Base-by-base conservation (phyloP, 768 basidiomycete species). In the Mycena vulgaris region DNA sequence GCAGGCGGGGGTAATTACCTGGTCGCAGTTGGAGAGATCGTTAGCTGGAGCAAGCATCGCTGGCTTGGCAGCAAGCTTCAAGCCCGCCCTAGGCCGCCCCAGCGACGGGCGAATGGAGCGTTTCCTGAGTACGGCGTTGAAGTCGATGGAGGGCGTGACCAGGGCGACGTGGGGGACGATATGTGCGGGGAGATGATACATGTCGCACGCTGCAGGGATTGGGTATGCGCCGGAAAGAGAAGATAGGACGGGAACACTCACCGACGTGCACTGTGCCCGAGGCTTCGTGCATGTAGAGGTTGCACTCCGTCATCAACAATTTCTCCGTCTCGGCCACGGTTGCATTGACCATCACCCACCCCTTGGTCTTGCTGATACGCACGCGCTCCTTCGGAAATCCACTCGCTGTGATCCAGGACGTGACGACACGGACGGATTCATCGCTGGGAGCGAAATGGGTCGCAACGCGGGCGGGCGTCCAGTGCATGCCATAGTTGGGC, bases 401-500 rank as follows among this genome's bases (percentile, higher is more conserved):
- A 23, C 77, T 78, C 11, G 78, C 79, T 23, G 77, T 64, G 2
- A 90, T 76, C 88, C 88, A 89, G 9, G 76, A 71, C 14, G 70
- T 79, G 25, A 89, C 87, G 8, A 82, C 72, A 14, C 79, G 72
- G 42, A 88, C 77, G 14, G 86, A 80, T 33, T 86, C 84, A 11
- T 68, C 65, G 30, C 79, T 81, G 21, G 88, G 86, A 2, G 85
- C 78, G 77, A 90, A 90, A 11, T 81, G 80, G 19, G 82, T 78
- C 8, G 84, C 81, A 28, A 89, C 81, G 59, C 86, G 74, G 2
- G 78, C 80, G 5, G 88, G 76, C 5, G 81, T 76, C 82, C 85
- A 88, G 73, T 89, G 88, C 63, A 85, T 78, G 17, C 88, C 87
- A 70, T 88, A 89, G 71, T 79, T 80, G 8, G 80, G 80, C 1